phyloP scores from a whole-genome alignment of 2,329 filamentous ascomycete species.

The Sarocladium kiliense region DNA sequence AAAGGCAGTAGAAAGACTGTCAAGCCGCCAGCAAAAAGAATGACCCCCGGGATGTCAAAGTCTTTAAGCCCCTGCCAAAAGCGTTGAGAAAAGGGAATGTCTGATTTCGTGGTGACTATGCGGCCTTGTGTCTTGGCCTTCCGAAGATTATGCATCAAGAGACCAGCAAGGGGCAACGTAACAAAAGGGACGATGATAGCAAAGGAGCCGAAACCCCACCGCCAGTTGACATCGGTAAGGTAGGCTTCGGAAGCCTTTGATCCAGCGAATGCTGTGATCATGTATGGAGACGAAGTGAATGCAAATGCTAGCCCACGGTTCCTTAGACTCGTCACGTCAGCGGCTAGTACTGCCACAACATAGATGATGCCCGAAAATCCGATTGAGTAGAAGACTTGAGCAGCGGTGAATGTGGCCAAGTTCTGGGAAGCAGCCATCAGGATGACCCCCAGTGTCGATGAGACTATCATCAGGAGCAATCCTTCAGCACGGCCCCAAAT shows the following conservation, averaged over 20 bases:
- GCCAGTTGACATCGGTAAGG: slow-evolving; percentile 25
- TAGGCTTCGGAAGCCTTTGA: slow-evolving; percentile 26
- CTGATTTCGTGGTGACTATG: slow-evolving; percentile 28
- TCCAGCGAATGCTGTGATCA: slow-evolving; percentile 40
- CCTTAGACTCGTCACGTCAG: slow-evolving; percentile 48
- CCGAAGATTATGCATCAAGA: slow-evolving; percentile 48
- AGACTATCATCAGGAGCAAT: slow-evolving; percentile 46
- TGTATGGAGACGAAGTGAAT: slow-evolving; percentile 35
- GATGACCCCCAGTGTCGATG: slow-evolving; percentile 44
- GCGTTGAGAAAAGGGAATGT: slow-evolving; percentile 40
- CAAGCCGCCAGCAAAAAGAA: slow-evolving; percentile 53
- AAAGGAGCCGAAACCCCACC: slow-evolving; percentile 51
- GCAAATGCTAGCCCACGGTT: slow-evolving; percentile 33
- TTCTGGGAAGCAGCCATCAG: slow-evolving; percentile 55
- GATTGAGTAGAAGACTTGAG: slow-evolving; percentile 53
- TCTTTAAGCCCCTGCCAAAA: slow-evolving; percentile 46
- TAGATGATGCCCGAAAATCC: slow-evolving; percentile 57
- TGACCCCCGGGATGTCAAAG: slow-evolving; percentile 53
- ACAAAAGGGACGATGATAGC: slow-evolving; percentile 53
- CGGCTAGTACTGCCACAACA: slow-evolving; percentile 58
- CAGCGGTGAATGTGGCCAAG: slow-evolving; percentile 42
- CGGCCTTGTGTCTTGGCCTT: slow-evolving; percentile 51
- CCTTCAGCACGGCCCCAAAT: slow-evolving; percentile 59
- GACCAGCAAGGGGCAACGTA: slow-evolving; percentile 45
- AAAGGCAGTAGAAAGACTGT: slow-evolving; percentile 61